phyloP scores from a whole-genome alignment of 1,139 yeast genomes.

The Pichia sp. region DNA sequence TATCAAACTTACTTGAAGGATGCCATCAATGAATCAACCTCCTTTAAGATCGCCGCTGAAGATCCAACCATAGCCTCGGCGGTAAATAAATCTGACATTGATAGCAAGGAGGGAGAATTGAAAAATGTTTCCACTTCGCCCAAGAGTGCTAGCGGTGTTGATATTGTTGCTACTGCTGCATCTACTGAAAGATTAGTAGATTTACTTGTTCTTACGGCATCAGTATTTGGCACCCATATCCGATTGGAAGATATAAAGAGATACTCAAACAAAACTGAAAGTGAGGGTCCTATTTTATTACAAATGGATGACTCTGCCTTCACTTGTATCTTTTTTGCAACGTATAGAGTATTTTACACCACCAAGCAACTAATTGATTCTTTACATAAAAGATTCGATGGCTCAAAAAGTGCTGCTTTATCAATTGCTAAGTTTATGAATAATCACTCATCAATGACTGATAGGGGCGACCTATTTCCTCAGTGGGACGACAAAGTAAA shows the following conservation, averaged over 20 bases:
- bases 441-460: neutral
- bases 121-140: neutral
- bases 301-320: slow-evolving; percentile 57
- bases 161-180: slow-evolving; percentile 44
- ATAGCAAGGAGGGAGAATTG: neutral
- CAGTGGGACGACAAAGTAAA: slow-evolving; percentile 43
- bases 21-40: neutral
- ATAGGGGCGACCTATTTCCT: slow-evolving; percentile 36
- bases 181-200: slow-evolving; percentile 57
- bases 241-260: slow-evolving; percentile 39
- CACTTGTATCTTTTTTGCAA: slow-evolving; percentile 60
- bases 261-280: slow-evolving; percentile 23
- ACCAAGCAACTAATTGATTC: slow-evolving; percentile 47
- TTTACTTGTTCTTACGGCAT: slow-evolving; percentile 56
- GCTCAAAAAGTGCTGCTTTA: slow-evolving; percentile 56
- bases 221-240: slow-evolving; percentile 49
- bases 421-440: slow-evolving; percentile 36
- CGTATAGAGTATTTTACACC: slow-evolving; percentile 59
- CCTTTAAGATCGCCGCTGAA: neutral
- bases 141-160: slow-evolving; percentile 14
- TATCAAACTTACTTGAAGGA: slow-evolving; percentile 26
- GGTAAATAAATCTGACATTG: neutral
- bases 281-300: slow-evolving; percentile 25
- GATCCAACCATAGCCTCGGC: neutral
- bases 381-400: slow-evolving; percentile 48